These are phyloP conservation scores for Pyrenula aspistea DNA, from an alignment of 495 filamentous ascomycete species.

Conservation along the genomic window DNA sequence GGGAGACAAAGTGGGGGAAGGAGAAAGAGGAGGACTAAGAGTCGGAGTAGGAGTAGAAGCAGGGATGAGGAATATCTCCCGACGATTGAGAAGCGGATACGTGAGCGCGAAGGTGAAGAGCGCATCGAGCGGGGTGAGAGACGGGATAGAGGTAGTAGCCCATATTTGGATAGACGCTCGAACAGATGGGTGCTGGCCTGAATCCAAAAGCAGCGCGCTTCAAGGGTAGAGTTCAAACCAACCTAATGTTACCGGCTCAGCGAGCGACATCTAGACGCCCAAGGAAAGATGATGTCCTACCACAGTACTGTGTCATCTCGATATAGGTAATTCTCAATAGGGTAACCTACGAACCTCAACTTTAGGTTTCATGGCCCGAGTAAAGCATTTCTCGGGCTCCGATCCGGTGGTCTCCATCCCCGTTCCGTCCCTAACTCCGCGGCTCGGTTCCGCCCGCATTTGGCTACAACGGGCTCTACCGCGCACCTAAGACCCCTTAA, in stretches of 20 bases:
- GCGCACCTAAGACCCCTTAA: no score
- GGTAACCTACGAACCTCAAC: no score
- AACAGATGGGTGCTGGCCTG: background rate
- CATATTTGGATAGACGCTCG: background rate
- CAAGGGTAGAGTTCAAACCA: background rate
- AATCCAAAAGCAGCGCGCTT: background rate
- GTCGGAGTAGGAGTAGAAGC: background rate
- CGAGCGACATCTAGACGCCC: background rate
- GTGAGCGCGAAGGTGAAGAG: background rate
- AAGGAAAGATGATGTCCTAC: no score
- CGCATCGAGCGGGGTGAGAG: background rate
- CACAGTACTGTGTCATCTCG: no score
- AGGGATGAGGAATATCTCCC: background rate
- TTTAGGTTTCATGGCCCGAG: no score
- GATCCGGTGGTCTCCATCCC: no score
- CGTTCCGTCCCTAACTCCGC: no score
- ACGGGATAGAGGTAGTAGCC: background rate
- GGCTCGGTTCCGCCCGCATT: no score
- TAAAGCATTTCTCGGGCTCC: no score
- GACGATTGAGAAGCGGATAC: background rate
- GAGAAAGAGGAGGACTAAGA: background rate
- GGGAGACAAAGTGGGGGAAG: background rate
- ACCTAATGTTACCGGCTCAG: background rate
- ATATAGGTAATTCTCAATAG: no score
- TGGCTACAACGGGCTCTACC: no score